phyloP scores from a whole-genome alignment of 2,329 filamentous ascomycete genomes.

The Fusarium xyrophilum region DNA sequence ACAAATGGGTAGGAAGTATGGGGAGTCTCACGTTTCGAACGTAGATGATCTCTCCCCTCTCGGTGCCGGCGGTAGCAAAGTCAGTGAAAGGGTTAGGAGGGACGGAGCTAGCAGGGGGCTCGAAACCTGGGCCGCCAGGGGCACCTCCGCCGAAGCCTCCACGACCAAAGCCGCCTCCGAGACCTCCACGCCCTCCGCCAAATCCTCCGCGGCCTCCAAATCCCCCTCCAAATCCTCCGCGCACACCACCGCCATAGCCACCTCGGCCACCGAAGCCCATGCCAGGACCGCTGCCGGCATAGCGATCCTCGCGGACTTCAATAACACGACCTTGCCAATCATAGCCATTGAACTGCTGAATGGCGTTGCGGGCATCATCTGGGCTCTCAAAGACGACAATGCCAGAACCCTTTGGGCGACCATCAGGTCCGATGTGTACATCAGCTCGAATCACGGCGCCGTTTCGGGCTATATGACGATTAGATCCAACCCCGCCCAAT shows the following conservation, averaged over 20 bases:
- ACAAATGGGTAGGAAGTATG: not conserved
- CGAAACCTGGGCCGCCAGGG: slow-evolving; percentile 49
- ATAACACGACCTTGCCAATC: slow-evolving; percentile 95
- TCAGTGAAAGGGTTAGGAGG: slow-evolving; percentile 94
- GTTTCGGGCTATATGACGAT: slow-evolving; percentile 55
- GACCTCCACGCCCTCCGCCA: slow-evolving; percentile 52
- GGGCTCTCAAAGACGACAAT: slow-evolving; percentile 96
- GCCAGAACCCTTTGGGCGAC: slow-evolving; percentile 93
- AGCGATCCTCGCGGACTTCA: slow-evolving; percentile 96
- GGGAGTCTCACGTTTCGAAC: slow-evolving; percentile 85
- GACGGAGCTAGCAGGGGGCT: slow-evolving; percentile 57
- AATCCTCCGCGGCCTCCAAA: slow-evolving; percentile 60
- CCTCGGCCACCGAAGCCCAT: slow-evolving; percentile 64
- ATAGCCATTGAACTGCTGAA: slow-evolving; percentile 97
- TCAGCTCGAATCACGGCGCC: slow-evolving; percentile 92
- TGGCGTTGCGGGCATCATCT: slow-evolving; percentile 94
- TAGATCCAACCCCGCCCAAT: slow-evolving; percentile 7
- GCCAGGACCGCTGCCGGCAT: slow-evolving; percentile 69
- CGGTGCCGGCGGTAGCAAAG: slow-evolving; percentile 84
- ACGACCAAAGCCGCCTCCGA: slow-evolving; percentile 54
- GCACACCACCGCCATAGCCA: slow-evolving; percentile 64
- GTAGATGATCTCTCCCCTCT: slow-evolving; percentile 85
- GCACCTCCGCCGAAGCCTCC: slow-evolving; percentile 55
- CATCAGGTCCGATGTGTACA: slow-evolving; percentile 89
- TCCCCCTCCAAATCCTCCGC: slow-evolving; percentile 66